phyloP scores from a whole-genome alignment of 2,329 filamentous ascomycete species.

The Monosporascus sp. region DNA sequence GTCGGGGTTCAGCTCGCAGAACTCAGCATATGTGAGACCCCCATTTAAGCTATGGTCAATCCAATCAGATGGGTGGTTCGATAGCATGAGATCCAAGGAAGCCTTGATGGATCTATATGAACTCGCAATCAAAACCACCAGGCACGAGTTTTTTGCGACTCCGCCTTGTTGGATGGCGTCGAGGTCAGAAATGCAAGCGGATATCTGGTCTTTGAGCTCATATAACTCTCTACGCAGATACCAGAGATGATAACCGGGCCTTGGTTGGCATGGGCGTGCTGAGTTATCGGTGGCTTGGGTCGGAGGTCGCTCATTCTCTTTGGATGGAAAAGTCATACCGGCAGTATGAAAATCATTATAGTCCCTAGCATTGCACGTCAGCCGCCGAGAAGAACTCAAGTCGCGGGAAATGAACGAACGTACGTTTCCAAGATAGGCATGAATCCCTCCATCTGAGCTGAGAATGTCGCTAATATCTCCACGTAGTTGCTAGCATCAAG shows the following conservation, averaged over 20 bases:
- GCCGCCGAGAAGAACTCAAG: background rate
- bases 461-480: constrained; percentile 5
- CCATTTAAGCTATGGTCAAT: constrained; percentile 11
- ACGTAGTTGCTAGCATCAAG: background rate
- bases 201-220: constrained; percentile 17
- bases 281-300: background rate
- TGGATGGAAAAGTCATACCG: background rate
- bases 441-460: constrained; percentile 13
- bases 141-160: background rate
- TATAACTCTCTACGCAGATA: constrained; percentile 18
- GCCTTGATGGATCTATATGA: constrained; percentile 12
- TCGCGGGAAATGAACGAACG: background rate
- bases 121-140: background rate
- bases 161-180: constrained; percentile 1
- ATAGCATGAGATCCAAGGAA: constrained; percentile 13
- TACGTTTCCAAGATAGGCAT: constrained; percentile 15
- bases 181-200: constrained; percentile 12
- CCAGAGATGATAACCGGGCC: constrained; percentile 2
- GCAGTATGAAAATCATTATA: constrained; percentile 14
- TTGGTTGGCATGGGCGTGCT: background rate
- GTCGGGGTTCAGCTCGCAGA: constrained; percentile 16
- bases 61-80: constrained; percentile 19
- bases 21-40: constrained; percentile 15
- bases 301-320: background rate
- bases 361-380: constrained; percentile 10